These are phyloP conservation scores for Suillus americanus DNA, from an alignment of 768 basidiomycete genomes.

Conservation along the genomic window DNA sequence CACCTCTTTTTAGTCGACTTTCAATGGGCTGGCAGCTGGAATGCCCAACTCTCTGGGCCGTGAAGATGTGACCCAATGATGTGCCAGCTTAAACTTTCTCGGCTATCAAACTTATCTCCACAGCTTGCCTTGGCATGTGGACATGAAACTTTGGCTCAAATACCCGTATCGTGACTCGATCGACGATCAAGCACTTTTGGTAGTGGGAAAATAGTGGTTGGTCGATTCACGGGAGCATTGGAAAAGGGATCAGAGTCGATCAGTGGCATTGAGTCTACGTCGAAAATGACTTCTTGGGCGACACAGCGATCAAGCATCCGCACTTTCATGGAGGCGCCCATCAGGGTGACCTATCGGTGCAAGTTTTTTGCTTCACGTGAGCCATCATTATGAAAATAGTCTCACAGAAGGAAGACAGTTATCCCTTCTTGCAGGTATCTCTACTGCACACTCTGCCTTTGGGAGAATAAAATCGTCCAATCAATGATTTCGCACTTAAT, in stretches of 20 bases:
- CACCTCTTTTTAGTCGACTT: too few species aligned
- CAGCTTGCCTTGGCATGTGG: background rate
- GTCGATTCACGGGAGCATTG: background rate
- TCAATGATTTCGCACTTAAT: background rate
- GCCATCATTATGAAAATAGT: too few species aligned
- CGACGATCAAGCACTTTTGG: background rate
- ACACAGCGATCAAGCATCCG: background rate
- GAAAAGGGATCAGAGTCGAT: background rate
- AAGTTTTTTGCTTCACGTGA: too few species aligned
- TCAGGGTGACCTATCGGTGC: too few species aligned
- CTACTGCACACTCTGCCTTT: background rate
- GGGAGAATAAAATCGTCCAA: background rate
- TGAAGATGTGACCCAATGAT: too few species aligned
- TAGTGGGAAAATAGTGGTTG: background rate
- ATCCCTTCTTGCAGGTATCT: too few species aligned
- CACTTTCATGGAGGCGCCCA: too few species aligned
- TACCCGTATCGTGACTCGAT: background rate
- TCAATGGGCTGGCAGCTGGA: too few species aligned
- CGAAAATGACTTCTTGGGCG: background rate
- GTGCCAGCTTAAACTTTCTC: background rate
- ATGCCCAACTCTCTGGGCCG: too few species aligned
- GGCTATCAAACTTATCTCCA: background rate
- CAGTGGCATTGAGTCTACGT: background rate
- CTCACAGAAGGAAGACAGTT: too few species aligned
- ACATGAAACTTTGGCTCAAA: background rate